A percentile compares a stretch with the other conserved stretches of the same genome.
phyloP scores from a whole-genome alignment of 2,329 filamentous ascomycete genomes.

The Balansia obtecta region DNA sequence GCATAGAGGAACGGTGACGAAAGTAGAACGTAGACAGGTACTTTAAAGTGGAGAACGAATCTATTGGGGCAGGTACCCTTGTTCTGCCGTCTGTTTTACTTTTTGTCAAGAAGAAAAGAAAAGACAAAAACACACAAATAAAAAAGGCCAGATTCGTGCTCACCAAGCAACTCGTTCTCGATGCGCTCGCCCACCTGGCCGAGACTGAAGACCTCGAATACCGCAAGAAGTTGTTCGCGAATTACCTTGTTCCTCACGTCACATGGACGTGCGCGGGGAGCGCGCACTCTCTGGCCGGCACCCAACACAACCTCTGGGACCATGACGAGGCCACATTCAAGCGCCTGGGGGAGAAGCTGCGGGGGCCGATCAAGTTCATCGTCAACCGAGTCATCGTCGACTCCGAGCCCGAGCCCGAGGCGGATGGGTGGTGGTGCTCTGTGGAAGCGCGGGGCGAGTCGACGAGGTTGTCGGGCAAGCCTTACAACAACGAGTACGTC shows the following conservation, averaged over 20 bases:
- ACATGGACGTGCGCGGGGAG: slow-evolving; percentile 14
- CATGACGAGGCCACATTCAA: slow-evolving; percentile 12
- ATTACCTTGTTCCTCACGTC: slow-evolving; percentile 10
- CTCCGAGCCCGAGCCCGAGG: slow-evolving; percentile 6
- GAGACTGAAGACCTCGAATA: slow-evolving; percentile 7
- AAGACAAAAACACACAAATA: no score
- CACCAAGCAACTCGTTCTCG: slow-evolving; percentile 11
- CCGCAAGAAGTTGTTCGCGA: slow-evolving; percentile 11
- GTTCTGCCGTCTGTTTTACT: no score
- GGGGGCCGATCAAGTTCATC: slow-evolving; percentile 11
- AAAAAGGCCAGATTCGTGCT: slow-evolving; percentile 11
- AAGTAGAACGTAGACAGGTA: no score
- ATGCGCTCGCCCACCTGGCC: slow-evolving; percentile 10
- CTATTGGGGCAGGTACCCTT: no score
- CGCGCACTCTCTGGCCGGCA: slow-evolving; percentile 14
- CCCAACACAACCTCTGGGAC: slow-evolving; percentile 8
- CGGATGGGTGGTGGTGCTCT: slow-evolving; percentile 13
- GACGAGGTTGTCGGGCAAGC: slow-evolving; percentile 9
- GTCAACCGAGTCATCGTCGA: slow-evolving; percentile 13
- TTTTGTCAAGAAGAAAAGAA: no score
- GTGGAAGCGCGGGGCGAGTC: slow-evolving; percentile 12
- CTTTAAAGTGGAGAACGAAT: no score
- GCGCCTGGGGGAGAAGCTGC: slow-evolving; percentile 10
- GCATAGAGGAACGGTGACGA: no score
- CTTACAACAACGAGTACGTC: slow-evolving; percentile 14